These are phyloP conservation scores for Chytriomyces hyalinus DNA, from an alignment of 192 early-diverging fungal species.

Conservation along the genomic window DNA sequence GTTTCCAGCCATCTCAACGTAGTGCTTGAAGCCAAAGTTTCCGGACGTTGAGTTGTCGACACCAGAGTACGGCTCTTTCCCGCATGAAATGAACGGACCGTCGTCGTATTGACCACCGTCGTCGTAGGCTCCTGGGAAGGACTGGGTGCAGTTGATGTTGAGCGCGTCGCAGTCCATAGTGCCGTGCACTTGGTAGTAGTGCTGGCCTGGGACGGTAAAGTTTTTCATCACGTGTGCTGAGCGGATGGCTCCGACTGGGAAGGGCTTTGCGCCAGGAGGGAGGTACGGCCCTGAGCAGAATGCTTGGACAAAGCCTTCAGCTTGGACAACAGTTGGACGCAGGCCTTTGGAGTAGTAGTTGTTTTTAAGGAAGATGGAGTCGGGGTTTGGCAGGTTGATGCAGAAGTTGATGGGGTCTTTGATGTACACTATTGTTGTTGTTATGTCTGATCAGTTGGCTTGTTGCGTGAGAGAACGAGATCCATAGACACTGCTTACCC, in stretches of 20 bases:
- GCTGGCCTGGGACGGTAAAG: constrained; percentile 17
- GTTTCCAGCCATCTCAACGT: constrained; percentile 45
- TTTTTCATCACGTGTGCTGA: constrained; percentile 34
- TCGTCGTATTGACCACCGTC: constrained; percentile 45
- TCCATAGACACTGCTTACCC: not conserved
- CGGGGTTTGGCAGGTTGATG: constrained; percentile 43
- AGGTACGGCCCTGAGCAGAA: constrained; percentile 41
- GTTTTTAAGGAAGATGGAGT: constrained; percentile 28
- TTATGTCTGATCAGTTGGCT: not conserved
- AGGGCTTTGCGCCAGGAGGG: constrained; percentile 27
- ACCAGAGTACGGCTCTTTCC: constrained; percentile 46
- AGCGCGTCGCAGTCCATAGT: constrained; percentile 33
- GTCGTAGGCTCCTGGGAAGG: constrained; percentile 37
- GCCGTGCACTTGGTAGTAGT: constrained; percentile 37
- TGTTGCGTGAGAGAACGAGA: not conserved
- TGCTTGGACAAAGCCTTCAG: constrained; percentile 42
- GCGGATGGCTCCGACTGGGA: constrained; percentile 27
- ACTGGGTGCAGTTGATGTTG: constrained; percentile 37
- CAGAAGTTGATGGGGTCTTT: constrained; percentile 40
- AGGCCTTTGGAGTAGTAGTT: constrained; percentile 35
- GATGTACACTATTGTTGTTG: constrained; percentile 24
- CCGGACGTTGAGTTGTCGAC: constrained; percentile 16
- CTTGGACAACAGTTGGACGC: constrained; percentile 36
- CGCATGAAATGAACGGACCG: constrained; percentile 33
- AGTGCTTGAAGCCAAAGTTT: constrained; percentile 10